phyloP scores from a whole-genome alignment of 345 rosid genomes.

The Gossypioides kirkii region DNA sequence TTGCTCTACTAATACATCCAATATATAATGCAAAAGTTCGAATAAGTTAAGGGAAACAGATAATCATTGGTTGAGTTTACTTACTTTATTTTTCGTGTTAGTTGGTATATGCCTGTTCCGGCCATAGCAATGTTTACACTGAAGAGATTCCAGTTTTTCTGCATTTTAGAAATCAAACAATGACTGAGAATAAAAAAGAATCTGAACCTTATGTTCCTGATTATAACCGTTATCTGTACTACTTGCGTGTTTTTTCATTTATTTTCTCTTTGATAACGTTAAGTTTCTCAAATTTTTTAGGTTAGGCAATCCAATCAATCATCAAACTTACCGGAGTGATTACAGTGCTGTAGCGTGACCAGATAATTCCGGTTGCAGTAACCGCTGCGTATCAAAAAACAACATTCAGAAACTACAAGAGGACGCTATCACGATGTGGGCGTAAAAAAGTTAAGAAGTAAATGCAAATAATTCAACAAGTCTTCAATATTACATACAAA shows the following conservation, averaged over 20 bases:
- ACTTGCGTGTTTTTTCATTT: neutral
- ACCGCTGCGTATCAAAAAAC: constrained; percentile 11
- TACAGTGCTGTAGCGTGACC: constrained; percentile 34
- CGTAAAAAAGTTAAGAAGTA: neutral
- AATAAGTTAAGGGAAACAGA: neutral
- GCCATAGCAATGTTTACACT: constrained; percentile 85
- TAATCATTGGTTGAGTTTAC: constrained; percentile 14
- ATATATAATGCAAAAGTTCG: neutral
- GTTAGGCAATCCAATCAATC: neutral
- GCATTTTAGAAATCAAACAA: constrained; percentile 22
- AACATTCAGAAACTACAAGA: constrained; percentile 15
- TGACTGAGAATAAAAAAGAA: constrained; percentile 12
- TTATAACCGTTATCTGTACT: neutral
- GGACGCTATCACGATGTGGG: neutral
- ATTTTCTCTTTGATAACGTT: neutral
- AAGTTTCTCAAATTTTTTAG: neutral
- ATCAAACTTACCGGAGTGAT: constrained; percentile 73
- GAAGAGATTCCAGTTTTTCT: constrained; percentile 97
- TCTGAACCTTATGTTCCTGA: neutral
- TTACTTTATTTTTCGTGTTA: constrained; percentile 74
- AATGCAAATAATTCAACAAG: neutral
- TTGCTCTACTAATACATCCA: too few species aligned
- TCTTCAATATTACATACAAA: neutral
- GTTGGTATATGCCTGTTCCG: constrained; percentile 80
- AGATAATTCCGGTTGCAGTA: constrained; percentile 13